Percentiles rank a stretch among this genome's conserved stretches.
These are phyloP conservation scores for Darksidea phi DNA, from an alignment of 495 filamentous ascomycete species.

Conservation along the genomic window DNA sequence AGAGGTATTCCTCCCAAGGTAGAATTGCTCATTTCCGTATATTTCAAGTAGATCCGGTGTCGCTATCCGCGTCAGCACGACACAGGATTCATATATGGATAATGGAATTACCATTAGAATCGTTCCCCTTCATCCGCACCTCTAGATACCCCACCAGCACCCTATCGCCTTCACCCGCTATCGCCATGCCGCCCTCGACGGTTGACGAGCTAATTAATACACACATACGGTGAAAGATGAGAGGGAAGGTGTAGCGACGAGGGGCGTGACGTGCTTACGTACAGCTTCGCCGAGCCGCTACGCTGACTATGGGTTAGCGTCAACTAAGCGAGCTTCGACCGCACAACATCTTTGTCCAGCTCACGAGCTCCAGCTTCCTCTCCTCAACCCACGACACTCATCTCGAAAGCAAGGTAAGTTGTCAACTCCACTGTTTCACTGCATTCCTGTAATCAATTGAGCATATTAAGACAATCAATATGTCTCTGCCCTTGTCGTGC, in stretches of 20 bases:
- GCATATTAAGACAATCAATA: conserved; percentile 13
- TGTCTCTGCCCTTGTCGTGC: background rate
- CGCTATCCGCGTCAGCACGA: background rate
- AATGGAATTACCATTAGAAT: conserved; percentile 12
- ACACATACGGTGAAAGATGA: background rate
- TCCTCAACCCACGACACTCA: conserved; percentile 36
- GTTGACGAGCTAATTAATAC: background rate
- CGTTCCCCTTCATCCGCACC: conserved; percentile 1
- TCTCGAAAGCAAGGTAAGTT: conserved; percentile 39
- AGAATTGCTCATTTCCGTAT: conserved; percentile 28
- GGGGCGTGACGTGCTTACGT: background rate
- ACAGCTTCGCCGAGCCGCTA: conserved; percentile 6
- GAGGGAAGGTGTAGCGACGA: background rate
- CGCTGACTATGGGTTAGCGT: conserved; percentile 10
- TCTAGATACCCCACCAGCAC: conserved; percentile 27
- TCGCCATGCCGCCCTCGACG: background rate
- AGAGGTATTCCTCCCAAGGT: conserved; percentile 24
- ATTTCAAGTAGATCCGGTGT: conserved; percentile 16
- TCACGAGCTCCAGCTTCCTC: conserved; percentile 10
- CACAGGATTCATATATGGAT: conserved; percentile 2
- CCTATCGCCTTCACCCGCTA: conserved; percentile 10
- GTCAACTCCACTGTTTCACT: background rate
- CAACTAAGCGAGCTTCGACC: conserved; percentile 32
- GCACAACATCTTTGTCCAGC: conserved; percentile 19
- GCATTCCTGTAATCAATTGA: conserved; percentile 16